Evolutionary conservation across 2,329 filamentous ascomycete species (phyloP).

Genomic region (Fusarium pseudonygamai): DNA sequence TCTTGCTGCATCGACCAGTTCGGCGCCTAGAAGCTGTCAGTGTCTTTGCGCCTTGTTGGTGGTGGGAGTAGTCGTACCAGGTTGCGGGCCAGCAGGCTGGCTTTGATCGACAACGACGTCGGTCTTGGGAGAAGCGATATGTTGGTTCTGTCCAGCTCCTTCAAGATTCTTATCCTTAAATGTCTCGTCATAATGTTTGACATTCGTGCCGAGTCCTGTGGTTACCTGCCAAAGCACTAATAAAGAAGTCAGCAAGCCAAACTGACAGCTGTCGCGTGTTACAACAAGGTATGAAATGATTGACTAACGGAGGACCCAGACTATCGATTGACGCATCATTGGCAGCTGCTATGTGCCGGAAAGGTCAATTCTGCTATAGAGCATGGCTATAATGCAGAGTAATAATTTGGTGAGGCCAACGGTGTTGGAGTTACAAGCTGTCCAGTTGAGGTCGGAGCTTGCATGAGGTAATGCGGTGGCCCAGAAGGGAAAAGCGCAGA

Average conservation of each 20-base stretch:
- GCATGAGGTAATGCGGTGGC: constrained; percentile 43
- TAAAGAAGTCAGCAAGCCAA: constrained; percentile 38
- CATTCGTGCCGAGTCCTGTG: constrained; percentile 50
- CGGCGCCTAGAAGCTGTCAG: constrained; percentile 54
- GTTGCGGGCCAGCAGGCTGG: constrained; percentile 46
- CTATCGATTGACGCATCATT: constrained; percentile 53
- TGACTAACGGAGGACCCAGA: constrained; percentile 54
- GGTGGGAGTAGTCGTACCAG: constrained; percentile 47
- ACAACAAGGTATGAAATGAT: not conserved
- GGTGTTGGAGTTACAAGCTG: constrained; percentile 44
- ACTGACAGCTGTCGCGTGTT: constrained; percentile 37
- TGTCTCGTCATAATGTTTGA: constrained; percentile 50
- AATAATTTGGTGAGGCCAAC: constrained; percentile 19
- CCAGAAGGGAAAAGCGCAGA: constrained; percentile 15
- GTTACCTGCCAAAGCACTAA: constrained; percentile 60
- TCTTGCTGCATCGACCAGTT: constrained; percentile 63
- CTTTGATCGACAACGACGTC: constrained; percentile 45
- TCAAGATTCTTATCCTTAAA: constrained; percentile 45
- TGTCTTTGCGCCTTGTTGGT: constrained; percentile 1
- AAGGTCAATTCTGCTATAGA: constrained; percentile 27
- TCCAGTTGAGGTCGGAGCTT: constrained; percentile 42
- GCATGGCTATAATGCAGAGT: constrained; percentile 44
- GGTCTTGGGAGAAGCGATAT: constrained; percentile 46
- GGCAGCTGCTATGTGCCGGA: constrained; percentile 49
- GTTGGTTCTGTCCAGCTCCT: constrained; percentile 42